These are phyloP conservation scores for Mycena alexandri DNA, from an alignment of 768 basidiomycete species.

Conservation along the genomic window DNA sequence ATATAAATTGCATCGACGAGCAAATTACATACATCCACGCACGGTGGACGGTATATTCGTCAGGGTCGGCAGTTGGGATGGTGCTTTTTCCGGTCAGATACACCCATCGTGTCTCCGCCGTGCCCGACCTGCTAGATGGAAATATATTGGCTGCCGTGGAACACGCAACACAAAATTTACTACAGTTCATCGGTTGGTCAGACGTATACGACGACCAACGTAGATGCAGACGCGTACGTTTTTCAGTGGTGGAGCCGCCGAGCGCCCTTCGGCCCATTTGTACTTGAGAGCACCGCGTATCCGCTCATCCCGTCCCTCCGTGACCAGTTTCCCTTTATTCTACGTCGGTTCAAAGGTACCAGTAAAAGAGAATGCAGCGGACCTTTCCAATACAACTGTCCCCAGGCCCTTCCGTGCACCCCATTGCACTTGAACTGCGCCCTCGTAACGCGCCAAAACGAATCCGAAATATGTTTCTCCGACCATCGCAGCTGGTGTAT, in stretches of 20 bases:
- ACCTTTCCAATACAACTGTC: constrained; percentile 85
- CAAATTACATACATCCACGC: too few relatives aligned
- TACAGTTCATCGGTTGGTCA: constrained; percentile 2
- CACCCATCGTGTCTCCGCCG: not conserved
- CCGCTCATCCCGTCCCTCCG: constrained; percentile 62
- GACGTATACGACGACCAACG: not conserved
- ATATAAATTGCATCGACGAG: too few relatives aligned
- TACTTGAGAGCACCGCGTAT: constrained; percentile 85
- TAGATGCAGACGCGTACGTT: constrained; percentile 6
- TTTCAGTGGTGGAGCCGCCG: constrained; percentile 43
- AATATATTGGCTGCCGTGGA: too few relatives aligned
- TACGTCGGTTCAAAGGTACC: constrained; percentile 9
- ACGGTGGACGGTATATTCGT: too few relatives aligned
- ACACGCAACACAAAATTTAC: not conserved
- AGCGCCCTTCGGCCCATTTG: constrained; percentile 73
- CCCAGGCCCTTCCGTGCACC: constrained; percentile 87
- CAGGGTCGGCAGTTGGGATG: not conserved
- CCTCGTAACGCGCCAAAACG: constrained; percentile 83
- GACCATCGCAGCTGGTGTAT: constrained; percentile 84
- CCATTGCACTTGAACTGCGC: constrained; percentile 81
- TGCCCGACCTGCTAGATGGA: constrained; percentile 5
- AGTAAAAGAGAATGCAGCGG: constrained; percentile 39
- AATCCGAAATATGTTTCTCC: constrained; percentile 72
- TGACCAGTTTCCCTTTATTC: constrained; percentile 70
- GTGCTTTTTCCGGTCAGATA: constrained; percentile 1